Evolutionary conservation across 306 rosid genomes (phyloP), one percentile per base, ranked within the genome.

Genomic region (Glycyrrhiza uralensis): DNA sequence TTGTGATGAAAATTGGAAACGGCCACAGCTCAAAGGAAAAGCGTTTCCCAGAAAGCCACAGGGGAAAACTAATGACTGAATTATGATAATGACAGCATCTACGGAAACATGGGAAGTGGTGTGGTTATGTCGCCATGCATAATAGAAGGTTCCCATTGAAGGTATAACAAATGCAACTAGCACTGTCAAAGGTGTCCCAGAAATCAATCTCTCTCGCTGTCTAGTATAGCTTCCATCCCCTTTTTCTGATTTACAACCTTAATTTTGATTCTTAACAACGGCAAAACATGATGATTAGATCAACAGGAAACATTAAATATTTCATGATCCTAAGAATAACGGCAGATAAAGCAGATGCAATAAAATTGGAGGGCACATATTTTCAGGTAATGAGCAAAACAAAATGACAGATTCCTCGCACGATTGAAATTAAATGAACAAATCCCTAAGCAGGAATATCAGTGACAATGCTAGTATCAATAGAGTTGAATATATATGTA

Each of bases 311-410:
- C 42, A 19, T 19, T n/a, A 6, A 57, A 57, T 45, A 22, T 45
- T 45, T 9, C 8, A 33, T 45, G 5, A 76, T 41, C 57, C 69
- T 56, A 41, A 74, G 52, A 74, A 61, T 18, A 51, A 74, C 55
- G 51, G 3, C 6, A 38, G 2, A 19, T 5, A 52, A 38, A 54
- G 42, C 20, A 32, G 49, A 28, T n/a, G 30, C 20, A 1, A 8
- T 19, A 52, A 75, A 69, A 22, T 51, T 75, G 68, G 39, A 52
- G 66, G 50, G 35, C 69, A 52, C 41, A 50, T 41, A 14, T 71
- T 52, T 55, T 54, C 35, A 52, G 6, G 49, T 36, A 63, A 49
- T 0, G 46, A 50, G 65, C 54, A 38, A 68, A 67, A 67, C 71
- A 66, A 74, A 32, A 23, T 26, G 32, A 66, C 15, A 52, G 28